A percentile compares a stretch with the other conserved stretches of the same genome.
Evolutionary conservation across 78 protist species (phyloP).

Genomic region (Planoprotostelium fungivorum): DNA sequence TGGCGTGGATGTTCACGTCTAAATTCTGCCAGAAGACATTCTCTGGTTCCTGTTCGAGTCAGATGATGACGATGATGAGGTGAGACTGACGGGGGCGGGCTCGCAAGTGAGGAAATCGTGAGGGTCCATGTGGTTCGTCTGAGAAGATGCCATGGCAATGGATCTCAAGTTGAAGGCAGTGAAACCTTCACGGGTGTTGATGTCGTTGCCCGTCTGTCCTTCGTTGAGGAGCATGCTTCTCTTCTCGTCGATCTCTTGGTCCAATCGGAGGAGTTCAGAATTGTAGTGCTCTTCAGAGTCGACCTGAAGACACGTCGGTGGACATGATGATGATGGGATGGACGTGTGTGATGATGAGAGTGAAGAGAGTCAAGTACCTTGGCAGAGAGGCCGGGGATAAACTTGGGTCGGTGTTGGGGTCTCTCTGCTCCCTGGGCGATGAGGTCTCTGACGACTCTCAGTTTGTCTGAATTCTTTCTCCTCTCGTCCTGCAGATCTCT

Average conservation of each 20-base stretch:
- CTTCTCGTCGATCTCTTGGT: not conserved
- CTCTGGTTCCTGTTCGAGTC: slow-evolving; percentile 23
- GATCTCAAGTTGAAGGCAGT: not conserved
- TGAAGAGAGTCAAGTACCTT: not conserved
- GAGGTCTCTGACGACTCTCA: not conserved
- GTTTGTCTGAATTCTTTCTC: not conserved
- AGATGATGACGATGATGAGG: not conserved
- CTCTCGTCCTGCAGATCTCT: not conserved
- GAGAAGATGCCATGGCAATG: not conserved
- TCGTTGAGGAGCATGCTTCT: not conserved
- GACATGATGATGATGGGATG: too few relatives aligned
- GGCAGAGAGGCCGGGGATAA: not conserved
- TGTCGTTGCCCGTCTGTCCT: not conserved
- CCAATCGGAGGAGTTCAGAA: not conserved
- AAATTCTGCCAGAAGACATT: slow-evolving; percentile 49
- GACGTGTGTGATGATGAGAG: too few relatives aligned
- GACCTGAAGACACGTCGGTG: not conserved
- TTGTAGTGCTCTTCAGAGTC: not conserved
- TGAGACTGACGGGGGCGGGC: not conserved
- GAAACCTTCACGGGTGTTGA: not conserved
- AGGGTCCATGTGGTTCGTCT: not conserved
- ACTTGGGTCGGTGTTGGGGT: not conserved
- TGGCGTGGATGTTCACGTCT: slow-evolving; percentile 9
- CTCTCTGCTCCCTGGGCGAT: not conserved
- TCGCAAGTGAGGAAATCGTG: not conserved